Evolutionary conservation across 768 basidiomycete genomes (phyloP).

Genomic region (Daedaleopsis sinensis): DNA sequence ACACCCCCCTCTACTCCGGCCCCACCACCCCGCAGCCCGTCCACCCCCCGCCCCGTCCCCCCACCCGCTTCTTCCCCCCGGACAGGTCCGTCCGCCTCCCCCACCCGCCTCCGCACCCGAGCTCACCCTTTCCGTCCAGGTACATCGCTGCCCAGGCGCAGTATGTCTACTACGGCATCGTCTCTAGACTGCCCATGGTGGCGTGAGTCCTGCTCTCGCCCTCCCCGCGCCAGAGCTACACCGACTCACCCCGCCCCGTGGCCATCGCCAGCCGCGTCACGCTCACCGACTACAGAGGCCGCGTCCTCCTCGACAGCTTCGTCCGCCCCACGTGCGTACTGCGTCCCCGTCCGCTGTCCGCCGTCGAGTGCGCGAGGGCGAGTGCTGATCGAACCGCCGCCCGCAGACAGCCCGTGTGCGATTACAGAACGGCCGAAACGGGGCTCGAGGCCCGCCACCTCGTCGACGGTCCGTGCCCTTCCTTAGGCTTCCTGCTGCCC

Average conservation of each 20-base stretch:
- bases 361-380: too few relatives aligned
- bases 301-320: slow-evolving; percentile 48
- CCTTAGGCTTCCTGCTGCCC: too few relatives aligned
- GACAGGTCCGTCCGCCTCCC: slow-evolving; percentile 32
- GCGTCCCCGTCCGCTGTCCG: not conserved
- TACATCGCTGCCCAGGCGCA: slow-evolving; percentile 52
- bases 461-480: slow-evolving; percentile 42
- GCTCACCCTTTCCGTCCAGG: slow-evolving; percentile 29
- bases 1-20: slow-evolving; percentile 1
- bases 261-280: slow-evolving; percentile 51
- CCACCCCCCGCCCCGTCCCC: not conserved
- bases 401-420: slow-evolving; percentile 48
- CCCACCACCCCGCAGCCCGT: not conserved
- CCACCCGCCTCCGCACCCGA: slow-evolving; percentile 20
- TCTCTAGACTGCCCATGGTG: slow-evolving; percentile 51
- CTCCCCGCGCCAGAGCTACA: too few relatives aligned
- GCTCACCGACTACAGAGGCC: slow-evolving; percentile 50
- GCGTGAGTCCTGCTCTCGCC: slow-evolving; percentile 42
- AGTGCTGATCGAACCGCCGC: not conserved
- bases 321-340: slow-evolving; percentile 54
- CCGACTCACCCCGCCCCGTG: slow-evolving; percentile 7
- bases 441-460: slow-evolving; percentile 46
- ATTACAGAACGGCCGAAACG: slow-evolving; percentile 50
- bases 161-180: slow-evolving; percentile 44
- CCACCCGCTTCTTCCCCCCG: slow-evolving; percentile 19